These are phyloP conservation scores for Botrytis aclada DNA, from an alignment of 2,329 filamentous ascomycete species.

Conservation along the genomic window DNA sequence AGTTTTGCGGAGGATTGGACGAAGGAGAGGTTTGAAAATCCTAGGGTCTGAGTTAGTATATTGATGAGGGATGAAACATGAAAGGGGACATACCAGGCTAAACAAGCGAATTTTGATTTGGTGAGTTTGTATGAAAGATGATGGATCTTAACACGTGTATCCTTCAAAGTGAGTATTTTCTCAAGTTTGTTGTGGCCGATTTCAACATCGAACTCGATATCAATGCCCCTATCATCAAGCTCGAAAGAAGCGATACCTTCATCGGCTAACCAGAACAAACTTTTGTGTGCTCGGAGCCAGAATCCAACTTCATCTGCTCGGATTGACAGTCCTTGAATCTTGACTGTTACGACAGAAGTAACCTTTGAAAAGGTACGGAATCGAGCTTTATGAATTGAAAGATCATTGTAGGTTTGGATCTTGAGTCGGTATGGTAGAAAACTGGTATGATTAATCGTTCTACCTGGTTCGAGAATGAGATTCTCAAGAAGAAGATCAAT, in stretches of 20 bases:
- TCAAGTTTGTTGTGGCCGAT: conserved; percentile 75
- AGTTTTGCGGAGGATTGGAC: conserved; percentile 74
- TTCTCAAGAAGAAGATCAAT: conserved; percentile 88
- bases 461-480: conserved; percentile 82
- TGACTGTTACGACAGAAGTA: conserved; percentile 72
- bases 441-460: conserved; percentile 78
- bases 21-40: conserved; percentile 76
- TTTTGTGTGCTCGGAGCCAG: conserved; percentile 77
- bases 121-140: conserved; percentile 77
- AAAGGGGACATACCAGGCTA: conserved; percentile 57
- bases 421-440: conserved; percentile 85
- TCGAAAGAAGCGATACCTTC: conserved; percentile 82
- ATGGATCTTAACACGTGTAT: conserved; percentile 78
- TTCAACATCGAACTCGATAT: conserved; percentile 81
- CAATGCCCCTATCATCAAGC: conserved; percentile 82
- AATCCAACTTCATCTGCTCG: conserved; percentile 86
- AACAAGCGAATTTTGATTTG: conserved; percentile 70
- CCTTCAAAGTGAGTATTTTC: conserved; percentile 73
- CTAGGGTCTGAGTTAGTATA: neutral
- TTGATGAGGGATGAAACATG: neutral
- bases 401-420: conserved; percentile 78
- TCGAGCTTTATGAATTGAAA: conserved; percentile 78
- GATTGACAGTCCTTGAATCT: conserved; percentile 77
- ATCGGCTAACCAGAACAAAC: conserved; percentile 71
- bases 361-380: conserved; percentile 61